Conservation (phyloP, 2,329 filamentous ascomycete genomes). For the Tolypocladium capitatum region DNA sequence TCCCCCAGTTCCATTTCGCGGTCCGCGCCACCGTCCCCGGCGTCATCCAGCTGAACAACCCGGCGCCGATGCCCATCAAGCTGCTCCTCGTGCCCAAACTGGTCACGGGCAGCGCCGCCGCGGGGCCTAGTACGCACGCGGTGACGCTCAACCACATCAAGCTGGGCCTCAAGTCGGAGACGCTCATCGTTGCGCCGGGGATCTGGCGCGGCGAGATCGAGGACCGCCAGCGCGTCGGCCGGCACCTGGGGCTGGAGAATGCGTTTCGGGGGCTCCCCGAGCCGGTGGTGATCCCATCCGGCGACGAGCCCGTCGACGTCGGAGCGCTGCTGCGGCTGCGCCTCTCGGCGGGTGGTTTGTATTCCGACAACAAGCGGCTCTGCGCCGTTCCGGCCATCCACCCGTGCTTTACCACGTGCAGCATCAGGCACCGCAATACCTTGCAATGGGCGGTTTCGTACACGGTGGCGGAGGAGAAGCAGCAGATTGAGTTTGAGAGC, state of each 20-base stretch:
- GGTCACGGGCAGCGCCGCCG: constrained; percentile 3
- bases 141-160: constrained; percentile 7
- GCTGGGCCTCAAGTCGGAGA: constrained; percentile 6
- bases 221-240: neutral
- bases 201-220: neutral
- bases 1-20: constrained; percentile 16
- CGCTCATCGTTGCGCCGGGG: constrained; percentile 6
- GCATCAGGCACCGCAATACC: constrained; percentile 11
- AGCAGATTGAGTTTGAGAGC: neutral
- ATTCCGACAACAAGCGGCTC: neutral
- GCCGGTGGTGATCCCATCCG: constrained; percentile 2
- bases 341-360: neutral
- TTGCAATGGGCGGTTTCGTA: constrained; percentile 8
- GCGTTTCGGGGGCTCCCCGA: neutral
- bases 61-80: constrained; percentile 8
- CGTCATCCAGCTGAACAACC: constrained; percentile 16
- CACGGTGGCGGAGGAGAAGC: neutral
- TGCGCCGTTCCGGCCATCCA: neutral
- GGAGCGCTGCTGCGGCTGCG: constrained; percentile 2
- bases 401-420: constrained; percentile 13
- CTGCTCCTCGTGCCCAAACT: constrained; percentile 7
- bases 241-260: constrained; percentile 1
- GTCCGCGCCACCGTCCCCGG: constrained; percentile 14
- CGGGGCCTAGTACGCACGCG: constrained; percentile 5
- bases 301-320: constrained; percentile 3